A percentile compares a stretch with the other conserved stretches of the same genome.
Evolutionary conservation across 208 protist genomes (phyloP).

Genomic region (Acanthamoeba castellanii): DNA sequence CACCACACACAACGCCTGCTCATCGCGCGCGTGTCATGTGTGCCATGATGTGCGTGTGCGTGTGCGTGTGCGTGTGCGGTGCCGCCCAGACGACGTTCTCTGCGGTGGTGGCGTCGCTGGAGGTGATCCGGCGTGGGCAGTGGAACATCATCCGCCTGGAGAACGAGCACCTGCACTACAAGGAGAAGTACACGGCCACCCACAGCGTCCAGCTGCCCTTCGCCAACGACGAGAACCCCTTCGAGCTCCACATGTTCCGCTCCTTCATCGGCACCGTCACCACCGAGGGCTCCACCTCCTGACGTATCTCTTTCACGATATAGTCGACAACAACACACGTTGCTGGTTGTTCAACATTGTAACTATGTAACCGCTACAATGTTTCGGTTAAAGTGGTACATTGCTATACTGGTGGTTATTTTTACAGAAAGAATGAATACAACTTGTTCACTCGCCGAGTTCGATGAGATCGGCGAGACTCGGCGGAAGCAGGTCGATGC

Average conservation of each 20-base stretch:
- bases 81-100: conserved; percentile 28
- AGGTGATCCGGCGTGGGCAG: conserved; percentile 81
- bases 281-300: background rate
- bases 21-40: no score
- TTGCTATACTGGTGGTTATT: background rate
- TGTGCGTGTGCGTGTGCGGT: background rate
- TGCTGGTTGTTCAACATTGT: no score
- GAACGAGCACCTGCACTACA: conserved; percentile 88
- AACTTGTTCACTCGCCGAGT: background rate
- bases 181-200: conserved; percentile 82
- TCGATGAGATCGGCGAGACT: conserved; percentile 1
- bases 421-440: background rate
- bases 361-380: no score
- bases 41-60: background rate
- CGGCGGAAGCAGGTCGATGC: background rate
- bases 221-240: background rate
- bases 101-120: conserved; percentile 80
- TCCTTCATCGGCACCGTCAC: background rate
- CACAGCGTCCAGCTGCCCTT: background rate
- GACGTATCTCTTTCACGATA: background rate
- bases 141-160: conserved; percentile 88
- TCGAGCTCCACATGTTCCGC: conserved; percentile 5
- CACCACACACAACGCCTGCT: no score
- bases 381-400: no score
- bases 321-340: no score